A percentile compares a stretch with the other conserved stretches of the same genome.
Evolutionary conservation across 2,329 filamentous ascomycete species (phyloP).

Genomic region (Decorospora gaudefroyi): DNA sequence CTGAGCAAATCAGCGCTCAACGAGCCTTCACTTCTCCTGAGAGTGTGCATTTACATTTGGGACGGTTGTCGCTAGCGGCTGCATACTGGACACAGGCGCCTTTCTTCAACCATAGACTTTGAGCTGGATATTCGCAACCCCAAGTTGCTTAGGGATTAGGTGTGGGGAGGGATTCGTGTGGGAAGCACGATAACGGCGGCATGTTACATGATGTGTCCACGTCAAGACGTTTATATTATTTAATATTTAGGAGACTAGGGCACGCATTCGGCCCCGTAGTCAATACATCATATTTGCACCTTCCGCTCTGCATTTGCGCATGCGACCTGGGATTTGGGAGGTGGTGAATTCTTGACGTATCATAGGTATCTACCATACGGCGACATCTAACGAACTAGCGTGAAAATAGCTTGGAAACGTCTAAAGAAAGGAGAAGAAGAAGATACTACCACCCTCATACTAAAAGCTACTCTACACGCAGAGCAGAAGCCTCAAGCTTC

Average conservation of each 20-base stretch:
- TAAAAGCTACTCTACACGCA: conserved; percentile 33
- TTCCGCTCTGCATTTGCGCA: too few species aligned
- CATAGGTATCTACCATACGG: too few species aligned
- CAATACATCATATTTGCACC: too few species aligned
- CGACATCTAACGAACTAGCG: neutral
- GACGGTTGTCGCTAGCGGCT: conserved; percentile 12
- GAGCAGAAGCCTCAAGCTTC: conserved; percentile 34
- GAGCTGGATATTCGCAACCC: conserved; percentile 21
- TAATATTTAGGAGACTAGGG: conserved; percentile 11
- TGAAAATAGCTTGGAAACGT: too few species aligned
- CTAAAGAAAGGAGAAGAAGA: neutral
- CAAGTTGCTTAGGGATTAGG: conserved; percentile 22
- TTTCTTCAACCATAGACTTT: conserved; percentile 31
- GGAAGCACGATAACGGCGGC: conserved; percentile 17
- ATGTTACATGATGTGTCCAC: conserved; percentile 27
- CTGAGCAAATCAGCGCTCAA: conserved; percentile 17
- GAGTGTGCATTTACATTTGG: conserved; percentile 5
- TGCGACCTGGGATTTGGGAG: too few species aligned
- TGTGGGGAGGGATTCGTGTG: neutral
- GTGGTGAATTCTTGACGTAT: too few species aligned
- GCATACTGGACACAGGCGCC: conserved; percentile 23
- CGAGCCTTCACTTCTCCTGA: conserved; percentile 6
- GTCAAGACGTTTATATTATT: conserved; percentile 14
- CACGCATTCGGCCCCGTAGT: too few species aligned
- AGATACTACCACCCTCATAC: too few species aligned